These are phyloP conservation scores for Astrothelium subdiscretum DNA, from an alignment of 495 filamentous ascomycete genomes.

Conservation along the genomic window DNA sequence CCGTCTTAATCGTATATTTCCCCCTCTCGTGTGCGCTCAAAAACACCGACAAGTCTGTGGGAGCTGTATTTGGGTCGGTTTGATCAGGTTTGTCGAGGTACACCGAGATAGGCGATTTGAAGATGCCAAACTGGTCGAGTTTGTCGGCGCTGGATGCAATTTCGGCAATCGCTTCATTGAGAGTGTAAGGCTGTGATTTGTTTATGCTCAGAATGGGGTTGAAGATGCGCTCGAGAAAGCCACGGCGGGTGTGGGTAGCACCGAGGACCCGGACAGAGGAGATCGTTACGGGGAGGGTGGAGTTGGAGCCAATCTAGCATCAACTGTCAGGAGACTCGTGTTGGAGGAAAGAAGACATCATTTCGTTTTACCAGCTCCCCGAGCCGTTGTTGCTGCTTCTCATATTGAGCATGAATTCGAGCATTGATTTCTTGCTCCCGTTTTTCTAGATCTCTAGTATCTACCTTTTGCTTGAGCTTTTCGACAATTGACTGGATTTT, in stretches of 20 bases:
- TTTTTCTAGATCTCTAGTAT: constrained; percentile 48
- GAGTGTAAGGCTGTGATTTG: constrained; percentile 55
- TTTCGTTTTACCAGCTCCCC: constrained; percentile 36
- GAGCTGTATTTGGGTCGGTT: constrained; percentile 44
- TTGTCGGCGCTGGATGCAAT: constrained; percentile 56
- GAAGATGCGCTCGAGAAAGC: constrained; percentile 71
- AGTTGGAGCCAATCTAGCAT: constrained; percentile 64
- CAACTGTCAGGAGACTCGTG: constrained; percentile 28
- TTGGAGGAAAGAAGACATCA: not conserved
- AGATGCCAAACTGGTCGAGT: constrained; percentile 76
- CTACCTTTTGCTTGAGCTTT: constrained; percentile 47
- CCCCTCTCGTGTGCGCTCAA: constrained; percentile 67
- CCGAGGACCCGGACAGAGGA: constrained; percentile 69
- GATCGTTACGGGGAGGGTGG: constrained; percentile 67
- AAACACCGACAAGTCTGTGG: constrained; percentile 67
- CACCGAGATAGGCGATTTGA: constrained; percentile 68
- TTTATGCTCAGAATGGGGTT: constrained; percentile 61
- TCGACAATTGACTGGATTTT: constrained; percentile 27
- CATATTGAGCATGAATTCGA: constrained; percentile 49
- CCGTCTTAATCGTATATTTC: constrained; percentile 72
- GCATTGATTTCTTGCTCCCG: constrained; percentile 51
- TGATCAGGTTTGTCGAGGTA: constrained; percentile 60
- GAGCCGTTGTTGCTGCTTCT: constrained; percentile 53
- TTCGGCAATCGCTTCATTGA: constrained; percentile 63
- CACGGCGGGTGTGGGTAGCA: constrained; percentile 61